These are phyloP conservation scores for Phalaenopsis equestris DNA, from an alignment of 106 monocot genomes.

Conservation along the genomic window DNA sequence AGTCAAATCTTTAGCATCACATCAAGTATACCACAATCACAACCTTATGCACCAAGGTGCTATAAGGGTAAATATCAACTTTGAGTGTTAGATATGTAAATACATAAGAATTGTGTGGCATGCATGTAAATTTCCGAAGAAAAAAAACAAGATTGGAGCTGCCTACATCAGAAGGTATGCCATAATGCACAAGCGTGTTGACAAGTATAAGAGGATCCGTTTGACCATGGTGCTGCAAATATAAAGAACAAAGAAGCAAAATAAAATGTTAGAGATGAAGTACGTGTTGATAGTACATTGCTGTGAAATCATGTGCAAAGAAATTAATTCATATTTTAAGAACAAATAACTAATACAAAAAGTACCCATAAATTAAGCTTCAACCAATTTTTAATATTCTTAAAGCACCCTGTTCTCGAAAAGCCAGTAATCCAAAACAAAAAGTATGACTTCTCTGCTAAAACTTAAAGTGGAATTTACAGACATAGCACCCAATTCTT, in stretches of 20 bases:
- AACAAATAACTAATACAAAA: neutral
- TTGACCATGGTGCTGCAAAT: slow-evolving; percentile 47
- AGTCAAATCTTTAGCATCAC: no score
- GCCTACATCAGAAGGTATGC: slow-evolving; percentile 47
- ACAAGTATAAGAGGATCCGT: slow-evolving; percentile 51
- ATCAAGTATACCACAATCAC: no score
- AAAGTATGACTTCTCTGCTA: no score
- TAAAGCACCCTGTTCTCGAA: neutral
- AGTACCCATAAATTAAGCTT: neutral
- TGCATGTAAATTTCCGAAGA: neutral
- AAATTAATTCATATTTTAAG: neutral
- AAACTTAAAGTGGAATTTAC: no score
- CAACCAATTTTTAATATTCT: neutral
- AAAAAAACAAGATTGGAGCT: slow-evolving; percentile 8
- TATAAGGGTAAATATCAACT: no score
- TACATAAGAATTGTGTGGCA: no score
- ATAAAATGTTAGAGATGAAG: neutral
- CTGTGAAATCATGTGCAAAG: neutral
- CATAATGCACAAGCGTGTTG: slow-evolving; percentile 36
- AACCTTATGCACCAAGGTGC: no score
- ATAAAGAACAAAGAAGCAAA: slow-evolving; percentile 3
- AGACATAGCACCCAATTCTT: no score
- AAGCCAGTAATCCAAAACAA: neutral
- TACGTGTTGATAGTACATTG: neutral
- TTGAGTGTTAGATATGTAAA: no score